Conservation (phyloP, 441 rosid genomes). For the Macaranga tanarius region DNA sequence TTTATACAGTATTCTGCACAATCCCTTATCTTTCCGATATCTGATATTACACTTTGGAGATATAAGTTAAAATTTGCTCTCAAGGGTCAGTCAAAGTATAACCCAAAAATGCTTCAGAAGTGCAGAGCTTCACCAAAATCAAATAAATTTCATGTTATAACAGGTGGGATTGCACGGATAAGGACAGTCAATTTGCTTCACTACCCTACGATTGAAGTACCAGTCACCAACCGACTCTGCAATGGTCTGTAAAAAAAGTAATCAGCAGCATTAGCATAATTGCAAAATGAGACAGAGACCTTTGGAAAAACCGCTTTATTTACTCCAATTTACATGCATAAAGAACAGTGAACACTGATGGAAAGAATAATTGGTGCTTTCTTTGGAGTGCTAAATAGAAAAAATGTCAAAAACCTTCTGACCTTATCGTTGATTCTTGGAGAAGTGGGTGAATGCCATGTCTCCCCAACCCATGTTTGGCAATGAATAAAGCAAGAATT, state of each 20-base stretch:
- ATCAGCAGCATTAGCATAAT: neutral
- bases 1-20: no score
- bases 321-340: neutral
- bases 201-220: slow-evolving; percentile 61
- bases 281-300: neutral
- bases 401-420: slow-evolving; percentile 6
- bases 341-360: no score
- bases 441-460: slow-evolving; percentile 78
- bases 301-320: neutral
- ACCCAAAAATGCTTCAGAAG: neutral
- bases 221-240: slow-evolving; percentile 90
- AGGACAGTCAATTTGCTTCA: slow-evolving; percentile 74
- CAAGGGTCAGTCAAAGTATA: neutral
- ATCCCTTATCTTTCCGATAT: no score
- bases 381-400: no score
- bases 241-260: slow-evolving; percentile 56
- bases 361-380: no score
- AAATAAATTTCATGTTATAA: slow-evolving; percentile 57
- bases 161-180: slow-evolving; percentile 95
- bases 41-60: neutral
- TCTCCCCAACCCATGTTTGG: slow-evolving; percentile 56
- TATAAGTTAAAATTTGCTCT: neutral
- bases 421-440: slow-evolving; percentile 72
- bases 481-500: slow-evolving; percentile 85
- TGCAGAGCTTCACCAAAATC: slow-evolving; percentile 22